Evolutionary conservation across 2,329 filamentous ascomycete genomes (phyloP).

Genomic region (Scedosporium minutisporum): DNA sequence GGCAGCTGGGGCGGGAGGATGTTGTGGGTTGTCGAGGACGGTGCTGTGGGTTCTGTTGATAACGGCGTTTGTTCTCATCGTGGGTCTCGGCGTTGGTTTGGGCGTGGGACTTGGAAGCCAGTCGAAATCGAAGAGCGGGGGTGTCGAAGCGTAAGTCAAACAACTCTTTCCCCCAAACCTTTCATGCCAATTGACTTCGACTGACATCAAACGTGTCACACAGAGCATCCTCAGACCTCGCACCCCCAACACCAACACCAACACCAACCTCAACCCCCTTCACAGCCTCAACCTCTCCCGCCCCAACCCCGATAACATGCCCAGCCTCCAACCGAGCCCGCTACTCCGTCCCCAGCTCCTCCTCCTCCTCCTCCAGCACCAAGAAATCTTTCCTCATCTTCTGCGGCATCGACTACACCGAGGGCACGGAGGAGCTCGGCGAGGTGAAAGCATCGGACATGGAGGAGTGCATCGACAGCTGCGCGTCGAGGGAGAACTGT

Average conservation of each 20-base stretch:
- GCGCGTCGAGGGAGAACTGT: constrained; percentile 29
- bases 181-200: background rate
- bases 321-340: constrained; percentile 33
- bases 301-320: constrained; percentile 21
- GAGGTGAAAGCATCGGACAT: constrained; percentile 27
- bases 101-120: constrained; percentile 28
- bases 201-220: background rate
- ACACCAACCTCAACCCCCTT: constrained; percentile 12
- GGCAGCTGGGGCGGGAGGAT: background rate
- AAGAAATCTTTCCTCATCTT: constrained; percentile 31
- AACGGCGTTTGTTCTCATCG: constrained; percentile 14
- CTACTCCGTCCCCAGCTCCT: constrained; percentile 29
- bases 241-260: too few relatives aligned
- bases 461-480: constrained; percentile 34
- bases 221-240: background rate
- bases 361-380: too few relatives aligned
- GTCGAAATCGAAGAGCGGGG: background rate
- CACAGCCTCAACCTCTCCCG: constrained; percentile 11
- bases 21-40: constrained; percentile 16
- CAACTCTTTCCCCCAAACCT: background rate
- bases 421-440: constrained; percentile 24
- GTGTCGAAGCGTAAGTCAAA: background rate
- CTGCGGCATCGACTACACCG: constrained; percentile 35
- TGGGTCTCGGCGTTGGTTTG: constrained; percentile 27
- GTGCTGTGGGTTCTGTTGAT: constrained; percentile 26